Evolutionary conservation across 1,284 basidiomycete genomes (phyloP).

Genomic region (Tetrapyrgos nigripes): DNA sequence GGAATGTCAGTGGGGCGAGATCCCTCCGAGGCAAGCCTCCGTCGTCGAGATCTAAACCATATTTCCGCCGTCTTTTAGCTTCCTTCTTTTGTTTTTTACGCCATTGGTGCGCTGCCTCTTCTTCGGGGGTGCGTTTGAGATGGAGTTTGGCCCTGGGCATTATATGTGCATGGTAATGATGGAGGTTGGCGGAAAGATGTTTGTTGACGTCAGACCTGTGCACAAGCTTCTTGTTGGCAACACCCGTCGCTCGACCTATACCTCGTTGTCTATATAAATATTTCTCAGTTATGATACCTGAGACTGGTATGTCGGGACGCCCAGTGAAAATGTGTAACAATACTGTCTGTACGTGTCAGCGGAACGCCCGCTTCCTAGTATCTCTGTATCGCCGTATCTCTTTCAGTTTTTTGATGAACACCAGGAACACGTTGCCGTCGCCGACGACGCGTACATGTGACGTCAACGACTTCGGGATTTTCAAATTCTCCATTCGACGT

Average conservation of each 20-base stretch:
- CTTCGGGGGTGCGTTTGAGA: constrained; percentile 74
- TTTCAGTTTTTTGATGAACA: no score
- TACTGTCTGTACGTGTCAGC: no score
- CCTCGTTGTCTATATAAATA: no score
- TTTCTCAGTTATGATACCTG: no score
- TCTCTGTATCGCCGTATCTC: no score
- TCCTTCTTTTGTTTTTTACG: constrained; percentile 46
- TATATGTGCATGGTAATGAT: no score
- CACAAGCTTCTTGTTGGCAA: no score
- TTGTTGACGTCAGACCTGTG: background rate
- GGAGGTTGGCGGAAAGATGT: background rate
- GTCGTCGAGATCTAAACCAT: constrained; percentile 16
- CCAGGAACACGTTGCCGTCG: no score
- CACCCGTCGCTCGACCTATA: no score
- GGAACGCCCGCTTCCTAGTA: no score
- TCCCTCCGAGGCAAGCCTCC: constrained; percentile 27
- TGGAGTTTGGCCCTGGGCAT: constrained; percentile 75
- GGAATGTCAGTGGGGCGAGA: constrained; percentile 21
- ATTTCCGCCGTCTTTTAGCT: constrained; percentile 28
- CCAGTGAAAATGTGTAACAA: no score
- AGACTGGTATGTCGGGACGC: no score
- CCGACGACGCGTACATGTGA: background rate
- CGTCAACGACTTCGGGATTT: background rate
- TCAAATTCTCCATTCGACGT: background rate
- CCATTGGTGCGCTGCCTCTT: constrained; percentile 60